Evolutionary conservation across 1,284 basidiomycete genomes (phyloP), one percentile per base, ranked within the genome.

Genomic region (Rhodotorula sp.): DNA sequence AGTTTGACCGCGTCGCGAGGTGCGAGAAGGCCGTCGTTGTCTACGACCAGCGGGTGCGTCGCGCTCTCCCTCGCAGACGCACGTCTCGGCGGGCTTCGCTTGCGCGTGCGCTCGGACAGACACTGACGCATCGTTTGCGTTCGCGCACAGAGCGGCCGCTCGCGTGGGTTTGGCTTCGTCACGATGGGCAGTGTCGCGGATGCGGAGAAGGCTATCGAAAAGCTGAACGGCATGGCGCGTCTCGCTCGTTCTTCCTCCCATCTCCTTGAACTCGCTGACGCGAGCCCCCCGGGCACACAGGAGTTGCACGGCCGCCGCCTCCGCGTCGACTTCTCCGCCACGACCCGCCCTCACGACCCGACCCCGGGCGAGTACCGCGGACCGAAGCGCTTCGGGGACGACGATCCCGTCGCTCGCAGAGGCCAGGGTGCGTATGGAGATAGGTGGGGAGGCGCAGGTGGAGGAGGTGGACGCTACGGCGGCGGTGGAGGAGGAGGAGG

Each of bases 341-440:
- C 96, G 8, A 87, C 90, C 73, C 88, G 91, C 64, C 90, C 95
- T 34, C 95, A 99, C 82, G 89, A 91, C 22, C 92, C 96, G 17
- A 99, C 95, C 22, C 95, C 96, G 7, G 95, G 95, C 73, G 91
- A 97, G 82, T 99, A 99, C 83, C 94, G 94, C 89, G 93, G 94
- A 24, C 90, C 91, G 77, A 88, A 90, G 75, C 88, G 90, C 55
- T 84, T 86, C 70, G 82, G 81, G 36, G 67, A 77, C 44, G 44
- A 58, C 58, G 56, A 58, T 48, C 59, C 39, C 44, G 60, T 47
- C 27, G 32, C 64, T 51, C n/a, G 49, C 49, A 47, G 48, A 27
- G 48, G 57, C 19, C 57, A 55, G 54, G 46, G 66, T 13, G 68
- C 47, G 34, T 54, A 64, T 44, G 64, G 59, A 58, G 87, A 89